A percentile compares a stretch with the other conserved stretches of the same genome.
phyloP scores from a whole-genome alignment of 148 eudicot species.

The Vaccinium myrtillus region DNA sequence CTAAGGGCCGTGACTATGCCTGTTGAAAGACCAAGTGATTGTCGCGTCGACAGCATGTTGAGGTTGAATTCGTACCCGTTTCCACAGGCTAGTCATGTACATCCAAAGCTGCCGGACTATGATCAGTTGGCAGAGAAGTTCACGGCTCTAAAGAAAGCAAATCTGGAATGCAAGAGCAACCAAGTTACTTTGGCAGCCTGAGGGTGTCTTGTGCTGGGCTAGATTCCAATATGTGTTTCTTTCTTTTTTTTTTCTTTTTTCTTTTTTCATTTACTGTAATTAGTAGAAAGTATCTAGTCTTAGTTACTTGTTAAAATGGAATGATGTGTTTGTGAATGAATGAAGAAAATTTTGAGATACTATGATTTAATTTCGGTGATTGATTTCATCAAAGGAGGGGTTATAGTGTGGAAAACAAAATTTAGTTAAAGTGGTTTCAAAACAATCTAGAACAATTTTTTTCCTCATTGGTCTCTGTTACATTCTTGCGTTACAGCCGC shows the following conservation, averaged over 20 bases:
- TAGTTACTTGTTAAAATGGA: background rate
- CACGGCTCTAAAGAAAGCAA: slow-evolving; percentile 54
- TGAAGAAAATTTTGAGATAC: too few species aligned
- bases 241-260: slow-evolving; percentile 9
- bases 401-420: too few species aligned
- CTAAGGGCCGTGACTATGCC: slow-evolving; percentile 44
- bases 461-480: too few species aligned
- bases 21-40: slow-evolving; percentile 19
- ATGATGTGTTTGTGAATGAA: background rate
- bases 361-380: too few species aligned
- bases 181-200: background rate
- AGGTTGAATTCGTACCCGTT: slow-evolving; percentile 37
- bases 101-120: slow-evolving; percentile 84
- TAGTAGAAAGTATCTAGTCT: background rate
- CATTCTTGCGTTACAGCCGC: too few species aligned
- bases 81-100: slow-evolving; percentile 38
- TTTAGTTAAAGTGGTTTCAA: too few species aligned
- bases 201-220: background rate
- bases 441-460: too few species aligned
- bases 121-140: slow-evolving; percentile 63
- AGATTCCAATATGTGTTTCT: background rate
- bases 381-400: too few species aligned
- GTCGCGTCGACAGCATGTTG: background rate
- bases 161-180: slow-evolving; percentile 27
- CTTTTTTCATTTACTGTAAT: background rate